Base-by-base conservation (phyloP, 306 rosid genomes). In the Trifolium subterraneum region DNA sequence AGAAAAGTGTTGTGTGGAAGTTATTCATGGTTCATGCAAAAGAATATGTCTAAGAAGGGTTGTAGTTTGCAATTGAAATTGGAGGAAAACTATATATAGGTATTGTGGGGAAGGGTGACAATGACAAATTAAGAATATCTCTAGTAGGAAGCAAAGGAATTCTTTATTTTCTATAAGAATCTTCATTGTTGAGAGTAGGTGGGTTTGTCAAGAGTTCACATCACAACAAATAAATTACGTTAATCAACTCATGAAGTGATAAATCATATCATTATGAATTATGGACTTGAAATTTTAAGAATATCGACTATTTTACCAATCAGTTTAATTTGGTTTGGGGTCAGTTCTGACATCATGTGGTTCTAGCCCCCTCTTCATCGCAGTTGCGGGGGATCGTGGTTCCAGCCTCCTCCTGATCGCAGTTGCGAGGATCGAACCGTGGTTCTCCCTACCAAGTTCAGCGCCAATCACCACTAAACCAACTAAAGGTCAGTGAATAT, bases 121-220 rank as follows among this genome's bases (percentile, higher is more conserved):
- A 51, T 44, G 50, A 44, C 39, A 44, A 12, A 12, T 56, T 62
- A 81, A 81, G 96, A 89, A 89, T 93, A 83, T 86, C 98, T 90
- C 83, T 71, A 76, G 72, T 50, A 71, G 70, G 85, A 88, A 86
- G 98, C 76, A 90, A 89, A 80, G 83, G 80, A 68, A 70, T 63
- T 76, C 71, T 76, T 78, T 36, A 36, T 36, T 41, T 69, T 81
- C 62, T 68, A 76, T 75, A 71, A 31, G 80, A 83, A 75, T 74
- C 85, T 71, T 51, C 45, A 15, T 78, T 41, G 41, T 45, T 59
- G 55, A 18, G 61, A 55, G 39, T 75, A 42, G 19, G 5, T 71
- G 23, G 71, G 72, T 52, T 70, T 42, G 61, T 63, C 56, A 33
- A 27, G 71, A 52, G 35, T 79, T 75, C 58, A 69, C 38, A 62